Evolutionary conservation across 805 yeast species (phyloP), one percentile per base, ranked within the genome.

Genomic region (Martiniozyma abietophila): DNA sequence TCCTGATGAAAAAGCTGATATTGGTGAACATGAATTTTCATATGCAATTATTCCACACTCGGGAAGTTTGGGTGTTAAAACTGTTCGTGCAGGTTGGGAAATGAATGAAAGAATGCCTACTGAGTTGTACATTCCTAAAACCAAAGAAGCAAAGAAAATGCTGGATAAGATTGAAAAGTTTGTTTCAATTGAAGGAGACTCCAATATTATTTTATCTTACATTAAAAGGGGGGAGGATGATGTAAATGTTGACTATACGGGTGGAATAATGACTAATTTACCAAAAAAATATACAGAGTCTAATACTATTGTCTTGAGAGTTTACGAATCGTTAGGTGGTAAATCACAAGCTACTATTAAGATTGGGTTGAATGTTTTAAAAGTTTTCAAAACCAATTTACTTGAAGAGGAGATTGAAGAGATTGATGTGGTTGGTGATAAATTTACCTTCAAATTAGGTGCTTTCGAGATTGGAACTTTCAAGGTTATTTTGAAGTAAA

Each of bases 1-100:
- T 15, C 98, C 98, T 0, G 98, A 89, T 67, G 88, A 79, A 7
- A 68, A 75, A 51, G 96, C 97, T 7, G 98, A 89, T 55, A 85
- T 92, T 82, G 97, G 96, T 3, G 52, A 61, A 14, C 98, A 89
- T 56, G 64, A 63, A 38, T 81, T 92, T 61, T 75, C 75, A 41
- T 92, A 88, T 57, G 94, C 94, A 0, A 58, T 89, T 24, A 70
- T 73, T 39, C 96, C 97, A 4, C 98, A 89, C 55, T 46, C 51
- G 15, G 95, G 95, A 4, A 58, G 69, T 0, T 61, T 89, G 31
- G 65, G 73, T 8, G 53, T 67, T 1, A 73, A 74, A 17, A 76
- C 85, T 3, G 88, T 89, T 10, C 70, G 72, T 40, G 67, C 78
- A 29, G 95, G 84, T 1, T 73, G 79, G 59, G 80, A 80, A 51